Evolutionary conservation across 345 rosid species (phyloP).

Genomic region (sweet orange (Citrus sinensis)): DNA sequence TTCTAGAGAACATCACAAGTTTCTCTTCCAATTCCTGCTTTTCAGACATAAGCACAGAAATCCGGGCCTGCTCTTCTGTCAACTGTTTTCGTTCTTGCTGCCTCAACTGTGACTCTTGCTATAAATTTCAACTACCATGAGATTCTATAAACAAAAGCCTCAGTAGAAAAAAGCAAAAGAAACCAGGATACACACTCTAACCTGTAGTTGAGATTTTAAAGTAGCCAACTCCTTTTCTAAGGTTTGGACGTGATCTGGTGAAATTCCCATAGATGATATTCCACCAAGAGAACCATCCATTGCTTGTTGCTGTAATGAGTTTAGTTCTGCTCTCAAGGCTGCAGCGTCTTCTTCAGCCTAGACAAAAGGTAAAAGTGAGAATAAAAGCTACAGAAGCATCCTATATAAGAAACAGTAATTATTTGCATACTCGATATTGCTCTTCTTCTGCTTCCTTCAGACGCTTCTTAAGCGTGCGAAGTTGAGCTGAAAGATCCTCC

Average conservation of each 20-base stretch:
- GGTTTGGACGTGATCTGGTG: conserved; percentile 53
- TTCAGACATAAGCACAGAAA: conserved; percentile 59
- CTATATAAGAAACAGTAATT: neutral
- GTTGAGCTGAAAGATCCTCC: conserved; percentile 96
- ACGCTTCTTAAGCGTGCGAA: conserved; percentile 80
- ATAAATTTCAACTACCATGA: conserved; percentile 28
- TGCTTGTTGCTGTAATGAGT: conserved; percentile 73
- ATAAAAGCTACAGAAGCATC: conserved; percentile 23
- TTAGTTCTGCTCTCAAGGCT: conserved; percentile 89
- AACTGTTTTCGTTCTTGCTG: conserved; percentile 56
- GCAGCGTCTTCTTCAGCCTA: conserved; percentile 99
- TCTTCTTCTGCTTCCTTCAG: conserved; percentile 55
- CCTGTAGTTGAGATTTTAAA: conserved; percentile 70
- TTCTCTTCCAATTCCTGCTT: conserved; percentile 77
- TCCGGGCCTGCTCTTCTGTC: conserved; percentile 60
- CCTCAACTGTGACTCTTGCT: conserved; percentile 68
- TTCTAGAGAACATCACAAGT: conserved; percentile 41
- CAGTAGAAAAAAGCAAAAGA: conserved; percentile 6
- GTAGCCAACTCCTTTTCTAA: conserved; percentile 73
- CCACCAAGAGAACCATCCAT: conserved; percentile 49
- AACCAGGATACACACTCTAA: conserved; percentile 15
- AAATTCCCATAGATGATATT: conserved; percentile 36
- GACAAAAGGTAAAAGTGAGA: conserved; percentile 18
- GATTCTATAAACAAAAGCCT: conserved; percentile 18
- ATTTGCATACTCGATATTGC: conserved; percentile 14